Percentiles rank a stretch among this genome's conserved stretches.
phyloP scores from a whole-genome alignment of 345 rosid genomes.

The Boechera divaricarpa region DNA sequence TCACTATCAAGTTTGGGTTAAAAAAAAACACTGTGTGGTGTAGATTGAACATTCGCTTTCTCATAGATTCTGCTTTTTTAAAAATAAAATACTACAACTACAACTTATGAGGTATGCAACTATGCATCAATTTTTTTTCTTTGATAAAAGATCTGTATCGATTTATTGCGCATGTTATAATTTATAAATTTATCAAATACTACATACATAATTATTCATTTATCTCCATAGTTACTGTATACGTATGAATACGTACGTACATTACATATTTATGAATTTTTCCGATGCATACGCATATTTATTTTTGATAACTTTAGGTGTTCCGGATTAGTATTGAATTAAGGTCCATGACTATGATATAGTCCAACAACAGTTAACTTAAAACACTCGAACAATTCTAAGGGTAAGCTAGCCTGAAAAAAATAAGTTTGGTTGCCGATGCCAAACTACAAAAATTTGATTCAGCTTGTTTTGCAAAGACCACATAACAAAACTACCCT shows the following conservation, averaged over 20 bases:
- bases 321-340: too few species aligned
- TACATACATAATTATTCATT: neutral
- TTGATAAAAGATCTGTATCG: neutral
- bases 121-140: too few species aligned
- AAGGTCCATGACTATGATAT: too few species aligned
- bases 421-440: too few species aligned
- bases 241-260: constrained; percentile 13
- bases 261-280: neutral
- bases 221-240: neutral
- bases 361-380: too few species aligned
- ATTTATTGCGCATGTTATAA: neutral
- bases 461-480: too few species aligned
- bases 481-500: too few species aligned
- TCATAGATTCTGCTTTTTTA: neutral
- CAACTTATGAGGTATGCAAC: neutral
- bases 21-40: neutral
- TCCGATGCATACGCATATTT: neutral
- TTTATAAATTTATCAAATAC: neutral
- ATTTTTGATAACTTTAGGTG: too few species aligned
- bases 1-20: neutral
- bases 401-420: too few species aligned
- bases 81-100: neutral
- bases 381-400: too few species aligned
- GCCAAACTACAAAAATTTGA: too few species aligned
- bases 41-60: constrained; percentile 11